Evolutionary conservation across 139 green algal genomes (phyloP), one percentile per base, ranked within the genome.

Genomic region (Trebouxia sp.): DNA sequence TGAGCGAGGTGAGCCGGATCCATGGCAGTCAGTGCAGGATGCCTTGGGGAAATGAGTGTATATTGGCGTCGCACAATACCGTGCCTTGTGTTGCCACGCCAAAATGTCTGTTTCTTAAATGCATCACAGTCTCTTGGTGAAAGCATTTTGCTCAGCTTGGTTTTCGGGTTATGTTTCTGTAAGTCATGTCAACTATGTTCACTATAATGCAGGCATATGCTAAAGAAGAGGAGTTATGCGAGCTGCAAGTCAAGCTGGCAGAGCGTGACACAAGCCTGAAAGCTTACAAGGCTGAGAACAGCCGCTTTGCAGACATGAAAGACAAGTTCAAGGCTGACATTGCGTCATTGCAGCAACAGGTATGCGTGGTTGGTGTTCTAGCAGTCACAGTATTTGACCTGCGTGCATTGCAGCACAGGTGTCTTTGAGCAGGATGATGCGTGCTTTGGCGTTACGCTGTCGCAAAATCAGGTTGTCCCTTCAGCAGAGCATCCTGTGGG

Each of bases 221-320:
- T 47, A 79, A 79, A 38, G 74, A 79, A 26, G 74, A 79, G 50
- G 74, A 79, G 74, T 35, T 79, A 1, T 62, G 28, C 45, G 74
- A 80, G 51, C 35, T 80, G 6, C 75, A 80, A 35, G 51, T 48
- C 35, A 80, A 80, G 53, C 38, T 80, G 35, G 32, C 6, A 38
- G 75, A 80, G 15, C 32, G 30, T 8, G 75, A 80, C 10, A 30
- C 53, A 12, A 26, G 17, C 28, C 75, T 80, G 51, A 47, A 43
- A 20, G 51, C 38, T 1, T 70, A 53, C 38, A 80, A 80, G 55
- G 41, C 32, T 9, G 51, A 80, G 75, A 80, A 69, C 22, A 28
- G 35, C 17, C 75, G 75, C 10, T 80, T 80, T 80, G 75, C 75
- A 38, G 75, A 80, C 11, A 80, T 42, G 17, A 69, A 55, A 37